Conservation (phyloP, 768 basidiomycete genomes). For the Glaciozyma antarctica region DNA sequence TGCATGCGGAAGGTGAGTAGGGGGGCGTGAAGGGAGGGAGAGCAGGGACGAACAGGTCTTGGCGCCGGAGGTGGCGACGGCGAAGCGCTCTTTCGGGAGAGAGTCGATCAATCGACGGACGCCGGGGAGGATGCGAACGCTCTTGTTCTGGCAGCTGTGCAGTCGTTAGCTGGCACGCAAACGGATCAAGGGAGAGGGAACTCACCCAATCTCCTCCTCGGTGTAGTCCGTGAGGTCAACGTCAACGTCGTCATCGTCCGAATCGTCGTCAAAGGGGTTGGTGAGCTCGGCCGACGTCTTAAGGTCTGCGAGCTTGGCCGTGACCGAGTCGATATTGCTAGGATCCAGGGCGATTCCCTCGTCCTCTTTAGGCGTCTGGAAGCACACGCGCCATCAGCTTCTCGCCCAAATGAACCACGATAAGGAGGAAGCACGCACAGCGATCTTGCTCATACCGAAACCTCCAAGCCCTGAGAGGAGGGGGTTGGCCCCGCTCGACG, state of each 20-base stretch:
- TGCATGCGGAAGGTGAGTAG: background rate
- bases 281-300: slow-evolving; percentile 29
- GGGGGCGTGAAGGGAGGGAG: background rate
- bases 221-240: slow-evolving; percentile 40
- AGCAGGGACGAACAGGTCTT: slow-evolving; percentile 49
- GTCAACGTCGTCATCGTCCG: slow-evolving; percentile 44
- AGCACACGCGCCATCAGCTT: background rate
- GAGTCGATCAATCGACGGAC: slow-evolving; percentile 57
- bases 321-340: slow-evolving; percentile 15
- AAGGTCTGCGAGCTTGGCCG: slow-evolving; percentile 18
- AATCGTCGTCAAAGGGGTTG: slow-evolving; percentile 31
- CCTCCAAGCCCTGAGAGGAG: slow-evolving; percentile 25
- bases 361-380: slow-evolving; percentile 23
- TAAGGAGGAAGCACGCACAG: background rate
- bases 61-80: slow-evolving; percentile 65
- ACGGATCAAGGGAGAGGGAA: background rate
- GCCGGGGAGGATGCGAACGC: slow-evolving; percentile 58
- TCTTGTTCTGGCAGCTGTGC: slow-evolving; percentile 30
- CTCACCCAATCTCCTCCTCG: slow-evolving; percentile 30
- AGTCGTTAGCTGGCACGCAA: background rate
- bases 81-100: slow-evolving; percentile 57
- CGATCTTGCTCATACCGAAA: slow-evolving; percentile 28
- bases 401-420: background rate
- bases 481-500: slow-evolving; percentile 20
- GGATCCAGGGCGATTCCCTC: slow-evolving; percentile 5